Conservation (phyloP, 768 basidiomycete species). For the Harrya chromipes region DNA sequence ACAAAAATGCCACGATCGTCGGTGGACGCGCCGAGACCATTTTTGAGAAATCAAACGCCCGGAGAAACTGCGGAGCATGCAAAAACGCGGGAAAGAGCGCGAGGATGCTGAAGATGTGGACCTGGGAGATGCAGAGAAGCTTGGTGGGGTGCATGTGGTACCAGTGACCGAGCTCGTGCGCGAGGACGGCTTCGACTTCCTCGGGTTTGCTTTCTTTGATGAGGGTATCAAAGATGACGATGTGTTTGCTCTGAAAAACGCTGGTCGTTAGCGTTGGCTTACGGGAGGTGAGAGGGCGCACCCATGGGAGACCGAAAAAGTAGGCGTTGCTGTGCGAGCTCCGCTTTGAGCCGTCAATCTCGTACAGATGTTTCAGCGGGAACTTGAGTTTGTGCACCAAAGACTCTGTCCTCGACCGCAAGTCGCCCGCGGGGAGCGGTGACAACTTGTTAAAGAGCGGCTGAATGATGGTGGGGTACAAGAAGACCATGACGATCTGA, state of each 20-base stretch:
- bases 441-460: slow-evolving; percentile 98
- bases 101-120: slow-evolving; percentile 85
- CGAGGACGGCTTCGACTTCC: slow-evolving; percentile 96
- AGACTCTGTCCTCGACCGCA: slow-evolving; percentile 72
- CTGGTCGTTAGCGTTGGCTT: not conserved
- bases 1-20: slow-evolving; percentile 80
- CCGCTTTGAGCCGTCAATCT: slow-evolving; percentile 96
- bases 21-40: slow-evolving; percentile 63
- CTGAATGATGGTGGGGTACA: slow-evolving; percentile 86
- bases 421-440: slow-evolving; percentile 71
- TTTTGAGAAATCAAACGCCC: slow-evolving; percentile 77
- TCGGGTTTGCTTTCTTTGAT: slow-evolving; percentile 88
- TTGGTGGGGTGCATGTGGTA: slow-evolving; percentile 88
- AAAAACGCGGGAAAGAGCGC: slow-evolving; percentile 90
- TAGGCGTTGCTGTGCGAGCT: slow-evolving; percentile 97
- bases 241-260: slow-evolving; percentile 71
- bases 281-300: slow-evolving; percentile 32
- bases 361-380: slow-evolving; percentile 91
- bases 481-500: slow-evolving; percentile 78
- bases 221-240: slow-evolving; percentile 96
- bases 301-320: slow-evolving; percentile 97
- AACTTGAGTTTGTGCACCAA: slow-evolving; percentile 84
- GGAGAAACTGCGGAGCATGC: slow-evolving; percentile 71
- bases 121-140: slow-evolving; percentile 78
- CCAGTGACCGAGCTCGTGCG: slow-evolving; percentile 98